phyloP scores from a whole-genome alignment of 306 rosid genomes.

The Pyrus betulifolia region DNA sequence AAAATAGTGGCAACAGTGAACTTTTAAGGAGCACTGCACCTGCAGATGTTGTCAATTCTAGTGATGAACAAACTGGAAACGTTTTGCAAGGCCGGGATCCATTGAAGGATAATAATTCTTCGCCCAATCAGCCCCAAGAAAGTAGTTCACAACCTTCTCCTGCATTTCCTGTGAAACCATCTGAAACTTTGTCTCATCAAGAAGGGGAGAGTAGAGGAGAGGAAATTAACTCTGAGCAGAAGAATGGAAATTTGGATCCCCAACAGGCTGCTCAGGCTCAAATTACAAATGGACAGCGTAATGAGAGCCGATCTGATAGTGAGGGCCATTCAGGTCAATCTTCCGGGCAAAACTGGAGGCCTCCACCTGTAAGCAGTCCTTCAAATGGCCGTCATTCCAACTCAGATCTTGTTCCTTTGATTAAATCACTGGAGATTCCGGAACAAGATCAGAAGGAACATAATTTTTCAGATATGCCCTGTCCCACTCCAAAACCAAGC shows the following conservation, averaged over 20 bases:
- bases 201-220: slow-evolving; percentile 28
- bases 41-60: slow-evolving; percentile 40
- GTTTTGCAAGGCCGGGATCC: slow-evolving; percentile 29
- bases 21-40: slow-evolving; percentile 32
- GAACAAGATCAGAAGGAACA: slow-evolving; percentile 19
- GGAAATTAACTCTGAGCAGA: slow-evolving; percentile 28
- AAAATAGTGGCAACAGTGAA: slow-evolving; percentile 35
- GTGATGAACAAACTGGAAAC: slow-evolving; percentile 30
- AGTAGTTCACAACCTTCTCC: slow-evolving; percentile 35
- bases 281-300: slow-evolving; percentile 34
- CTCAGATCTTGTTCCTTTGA: slow-evolving; percentile 26
- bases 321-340: slow-evolving; percentile 74
- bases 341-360: slow-evolving; percentile 59
- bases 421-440: slow-evolving; percentile 29
- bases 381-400: slow-evolving; percentile 40
- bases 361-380: slow-evolving; percentile 30
- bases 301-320: slow-evolving; percentile 53
- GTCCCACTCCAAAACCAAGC: slow-evolving; percentile 20
- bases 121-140: slow-evolving; percentile 29
- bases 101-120: slow-evolving; percentile 29
- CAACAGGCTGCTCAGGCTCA: slow-evolving; percentile 36
- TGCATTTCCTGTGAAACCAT: slow-evolving; percentile 27
- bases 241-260: slow-evolving; percentile 39
- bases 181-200: slow-evolving; percentile 24
- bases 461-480: slow-evolving; percentile 21